Evolutionary conservation across 2,329 filamentous ascomycete genomes (phyloP).

Genomic region (Xylaria sp.): DNA sequence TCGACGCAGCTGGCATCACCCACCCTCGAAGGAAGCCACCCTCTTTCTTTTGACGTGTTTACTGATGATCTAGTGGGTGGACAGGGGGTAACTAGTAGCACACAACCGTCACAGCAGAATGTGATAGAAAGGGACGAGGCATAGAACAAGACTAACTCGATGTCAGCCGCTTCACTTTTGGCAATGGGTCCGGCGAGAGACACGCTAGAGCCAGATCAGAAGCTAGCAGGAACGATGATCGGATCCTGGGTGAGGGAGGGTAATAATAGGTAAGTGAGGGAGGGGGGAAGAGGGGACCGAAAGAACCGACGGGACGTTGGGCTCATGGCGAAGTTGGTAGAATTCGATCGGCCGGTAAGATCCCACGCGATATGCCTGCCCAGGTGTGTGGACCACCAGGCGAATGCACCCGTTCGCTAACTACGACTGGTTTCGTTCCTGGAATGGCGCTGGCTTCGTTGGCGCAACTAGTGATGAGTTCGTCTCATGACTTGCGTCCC

Average conservation of each 20-base stretch:
- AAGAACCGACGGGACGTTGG: constrained; percentile 31
- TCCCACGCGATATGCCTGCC: constrained; percentile 34
- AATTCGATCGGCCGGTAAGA: constrained; percentile 34
- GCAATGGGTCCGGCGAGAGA: constrained; percentile 31
- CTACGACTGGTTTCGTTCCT: constrained; percentile 17
- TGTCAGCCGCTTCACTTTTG: constrained; percentile 34
- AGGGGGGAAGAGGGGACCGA: constrained; percentile 18
- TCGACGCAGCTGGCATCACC: constrained; percentile 13
- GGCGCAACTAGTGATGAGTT: constrained; percentile 31
- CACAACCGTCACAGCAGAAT: constrained; percentile 12
- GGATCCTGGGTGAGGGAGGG: constrained; percentile 32
- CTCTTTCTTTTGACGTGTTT: constrained; percentile 27
- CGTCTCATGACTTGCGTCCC: constrained; percentile 18
- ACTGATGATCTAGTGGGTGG: constrained; percentile 17
- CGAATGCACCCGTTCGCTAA: constrained; percentile 28
- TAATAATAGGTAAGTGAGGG: constrained; percentile 31
- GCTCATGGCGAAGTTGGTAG: constrained; percentile 33
- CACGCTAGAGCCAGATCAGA: constrained; percentile 31
- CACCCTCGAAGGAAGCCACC: constrained; percentile 12
- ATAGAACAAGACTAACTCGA: constrained; percentile 7
- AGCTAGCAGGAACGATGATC: constrained; percentile 21
- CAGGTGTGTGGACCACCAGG: constrained; percentile 33
- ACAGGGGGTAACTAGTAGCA: constrained; percentile 14
- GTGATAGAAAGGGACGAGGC: constrained; percentile 13
- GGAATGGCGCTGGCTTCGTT: constrained; percentile 30